Conservation (phyloP, 768 basidiomycete genomes). For the Lactarius trivialis region DNA sequence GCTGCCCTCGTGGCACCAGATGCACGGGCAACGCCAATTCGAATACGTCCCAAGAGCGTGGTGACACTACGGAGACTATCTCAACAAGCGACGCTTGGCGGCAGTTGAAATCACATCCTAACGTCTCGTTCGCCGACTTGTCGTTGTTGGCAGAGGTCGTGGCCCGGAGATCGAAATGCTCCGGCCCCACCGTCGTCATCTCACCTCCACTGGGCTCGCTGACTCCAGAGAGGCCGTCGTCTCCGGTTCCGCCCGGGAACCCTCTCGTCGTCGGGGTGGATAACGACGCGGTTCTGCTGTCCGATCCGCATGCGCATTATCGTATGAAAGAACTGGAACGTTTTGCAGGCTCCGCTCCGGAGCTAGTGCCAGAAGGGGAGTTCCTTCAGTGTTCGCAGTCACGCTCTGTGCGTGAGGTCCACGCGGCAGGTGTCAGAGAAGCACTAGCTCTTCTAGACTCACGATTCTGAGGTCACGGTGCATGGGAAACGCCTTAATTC, state of each 20-base stretch:
- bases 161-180: conserved; percentile 72
- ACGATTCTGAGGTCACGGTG: conserved; percentile 25
- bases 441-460: conserved; percentile 68
- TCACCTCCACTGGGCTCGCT: conserved; percentile 46
- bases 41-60: conserved; percentile 24
- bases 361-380: conserved; percentile 55
- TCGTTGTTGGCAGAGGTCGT: conserved; percentile 84
- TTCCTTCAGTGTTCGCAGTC: conserved; percentile 53
- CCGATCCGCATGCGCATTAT: conserved; percentile 50
- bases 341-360: conserved; percentile 39
- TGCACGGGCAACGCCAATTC: conserved; percentile 20
- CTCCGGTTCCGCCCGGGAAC: conserved; percentile 27
- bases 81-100: conserved; percentile 81
- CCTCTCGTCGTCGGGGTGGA: conserved; percentile 14
- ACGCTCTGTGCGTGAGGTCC: conserved; percentile 55
- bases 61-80: conserved; percentile 44
- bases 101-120: conserved; percentile 81
- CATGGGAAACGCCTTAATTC: not conserved
- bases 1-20: conserved; percentile 43
- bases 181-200: conserved; percentile 59
- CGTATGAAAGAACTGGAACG: conserved; percentile 38
- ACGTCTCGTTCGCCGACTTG: conserved; percentile 79
- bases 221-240: conserved; percentile 41
- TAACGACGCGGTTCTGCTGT: conserved; percentile 40
- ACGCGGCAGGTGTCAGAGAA: conserved; percentile 64